A percentile compares a stretch with the other conserved stretches of the same genome.
Conservation (phyloP, 148 eudicot genomes). For the Camellia japonica region DNA sequence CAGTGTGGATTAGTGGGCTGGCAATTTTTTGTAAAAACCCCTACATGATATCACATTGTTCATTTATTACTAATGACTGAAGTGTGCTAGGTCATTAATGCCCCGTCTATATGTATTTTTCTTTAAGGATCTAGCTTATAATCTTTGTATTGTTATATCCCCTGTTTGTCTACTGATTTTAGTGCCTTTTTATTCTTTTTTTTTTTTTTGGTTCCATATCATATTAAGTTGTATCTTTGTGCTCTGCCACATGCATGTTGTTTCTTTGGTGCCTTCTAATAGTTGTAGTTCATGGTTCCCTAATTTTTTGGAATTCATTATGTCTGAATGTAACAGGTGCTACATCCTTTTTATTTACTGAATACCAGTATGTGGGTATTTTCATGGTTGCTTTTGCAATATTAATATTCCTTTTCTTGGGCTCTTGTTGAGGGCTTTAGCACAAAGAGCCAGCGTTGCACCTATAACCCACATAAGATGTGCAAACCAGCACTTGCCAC, state of each 20-base stretch:
- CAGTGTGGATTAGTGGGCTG: too few species aligned
- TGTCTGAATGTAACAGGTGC: slow-evolving; percentile 41
- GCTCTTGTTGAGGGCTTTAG: slow-evolving; percentile 62
- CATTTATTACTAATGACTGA: too few species aligned
- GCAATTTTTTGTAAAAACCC: too few species aligned
- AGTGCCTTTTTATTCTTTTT: too few species aligned
- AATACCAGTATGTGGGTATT: slow-evolving; percentile 54
- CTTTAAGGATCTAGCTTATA: too few species aligned
- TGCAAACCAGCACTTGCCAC: slow-evolving; percentile 71
- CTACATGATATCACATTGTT: too few species aligned
- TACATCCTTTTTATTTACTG: slow-evolving; percentile 59
- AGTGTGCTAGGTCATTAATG: too few species aligned
- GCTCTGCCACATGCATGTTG: neutral
- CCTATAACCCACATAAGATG: slow-evolving; percentile 30
- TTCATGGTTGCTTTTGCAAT: slow-evolving; percentile 61
- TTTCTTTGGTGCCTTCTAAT: neutral
- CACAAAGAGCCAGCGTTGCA: slow-evolving; percentile 46
- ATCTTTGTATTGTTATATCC: too few species aligned
- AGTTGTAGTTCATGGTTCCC: neutral
- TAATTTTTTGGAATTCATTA: neutral
- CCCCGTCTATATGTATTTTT: too few species aligned
- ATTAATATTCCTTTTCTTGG: slow-evolving; percentile 58
- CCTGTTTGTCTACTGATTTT: too few species aligned
- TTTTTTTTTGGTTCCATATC: too few species aligned
- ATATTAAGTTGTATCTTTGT: too few species aligned